Conservation (phyloP, 169 alveolate species). For the Eimeria acervulina region DNA sequence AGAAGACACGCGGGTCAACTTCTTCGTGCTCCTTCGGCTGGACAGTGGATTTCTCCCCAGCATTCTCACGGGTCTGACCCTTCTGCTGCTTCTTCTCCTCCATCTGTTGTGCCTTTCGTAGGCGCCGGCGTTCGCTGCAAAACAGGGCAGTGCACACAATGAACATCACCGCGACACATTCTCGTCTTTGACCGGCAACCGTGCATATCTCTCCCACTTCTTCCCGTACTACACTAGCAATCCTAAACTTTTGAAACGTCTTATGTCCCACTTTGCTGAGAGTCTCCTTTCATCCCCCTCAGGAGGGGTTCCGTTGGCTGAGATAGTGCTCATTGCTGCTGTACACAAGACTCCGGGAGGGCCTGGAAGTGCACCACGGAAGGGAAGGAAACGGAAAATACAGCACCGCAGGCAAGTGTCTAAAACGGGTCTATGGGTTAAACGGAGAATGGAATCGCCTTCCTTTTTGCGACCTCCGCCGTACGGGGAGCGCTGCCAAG, state of each 20-base stretch:
- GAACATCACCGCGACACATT: neutral
- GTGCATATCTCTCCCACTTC: neutral
- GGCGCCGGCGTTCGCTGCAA: conserved; percentile 58
- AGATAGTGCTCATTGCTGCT: conserved; percentile 13
- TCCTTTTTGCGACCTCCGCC: neutral
- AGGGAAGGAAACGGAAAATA: neutral
- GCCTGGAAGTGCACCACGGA: neutral
- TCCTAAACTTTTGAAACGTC: neutral
- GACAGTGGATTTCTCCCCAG: neutral
- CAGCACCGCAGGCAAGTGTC: neutral
- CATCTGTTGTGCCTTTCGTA: conserved; percentile 64
- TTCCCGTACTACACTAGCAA: neutral
- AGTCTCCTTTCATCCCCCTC: conserved; percentile 57
- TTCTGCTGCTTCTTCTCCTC: conserved; percentile 67
- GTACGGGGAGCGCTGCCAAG: neutral
- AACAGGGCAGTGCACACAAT: neutral
- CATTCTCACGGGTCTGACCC: neutral
- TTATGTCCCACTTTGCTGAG: conserved; percentile 33
- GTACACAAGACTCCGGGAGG: neutral
- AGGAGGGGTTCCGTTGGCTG: conserved; percentile 47
- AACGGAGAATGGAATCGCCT: no score
- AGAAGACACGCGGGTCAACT: conserved; percentile 87
- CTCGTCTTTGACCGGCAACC: neutral
- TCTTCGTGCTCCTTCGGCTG: conserved; percentile 79
- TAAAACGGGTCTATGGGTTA: neutral